Conservation (phyloP, 768 basidiomycete genomes). For the Tephrocybe sp. region DNA sequence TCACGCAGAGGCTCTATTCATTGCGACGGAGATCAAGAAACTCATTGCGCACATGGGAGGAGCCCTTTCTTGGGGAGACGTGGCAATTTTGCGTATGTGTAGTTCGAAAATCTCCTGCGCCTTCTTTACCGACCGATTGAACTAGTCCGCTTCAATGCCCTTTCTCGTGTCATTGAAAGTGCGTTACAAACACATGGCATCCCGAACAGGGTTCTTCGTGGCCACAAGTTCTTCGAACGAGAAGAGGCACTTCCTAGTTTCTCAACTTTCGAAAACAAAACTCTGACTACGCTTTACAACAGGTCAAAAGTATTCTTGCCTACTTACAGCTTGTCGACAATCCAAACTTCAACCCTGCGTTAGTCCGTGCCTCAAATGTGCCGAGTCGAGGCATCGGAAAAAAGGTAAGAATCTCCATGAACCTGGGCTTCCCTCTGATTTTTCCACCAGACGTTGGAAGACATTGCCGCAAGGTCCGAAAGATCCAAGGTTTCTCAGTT, state of each 20-base stretch:
- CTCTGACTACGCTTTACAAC: slow-evolving; percentile 39
- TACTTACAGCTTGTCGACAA: slow-evolving; percentile 86
- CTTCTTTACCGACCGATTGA: slow-evolving; percentile 1
- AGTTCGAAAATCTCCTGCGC: slow-evolving; percentile 9
- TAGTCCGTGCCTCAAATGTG: slow-evolving; percentile 66
- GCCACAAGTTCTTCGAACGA: slow-evolving; percentile 86
- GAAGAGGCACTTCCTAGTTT: slow-evolving; percentile 51
- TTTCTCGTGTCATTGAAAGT: slow-evolving; percentile 72
- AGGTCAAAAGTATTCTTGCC: slow-evolving; percentile 80
- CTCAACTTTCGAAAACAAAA: slow-evolving; percentile 53
- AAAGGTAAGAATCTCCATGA: slow-evolving; percentile 46
- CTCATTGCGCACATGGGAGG: slow-evolving; percentile 74
- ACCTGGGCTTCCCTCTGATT: not conserved
- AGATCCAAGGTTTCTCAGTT: slow-evolving; percentile 52
- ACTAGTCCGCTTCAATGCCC: slow-evolving; percentile 78
- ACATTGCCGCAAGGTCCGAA: slow-evolving; percentile 53
- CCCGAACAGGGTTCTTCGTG: slow-evolving; percentile 71
- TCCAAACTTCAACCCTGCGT: slow-evolving; percentile 63
- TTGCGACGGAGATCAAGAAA: slow-evolving; percentile 77
- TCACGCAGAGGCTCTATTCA: slow-evolving; percentile 64
- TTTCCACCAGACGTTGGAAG: slow-evolving; percentile 50
- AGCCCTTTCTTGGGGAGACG: slow-evolving; percentile 68
- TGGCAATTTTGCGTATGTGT: slow-evolving; percentile 72
- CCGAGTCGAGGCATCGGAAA: slow-evolving; percentile 75
- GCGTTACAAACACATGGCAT: slow-evolving; percentile 78